Evolutionary conservation across 345 rosid species (phyloP), one percentile per base, ranked within the genome.

Genomic region (Cardamine chenopodiifolia): DNA sequence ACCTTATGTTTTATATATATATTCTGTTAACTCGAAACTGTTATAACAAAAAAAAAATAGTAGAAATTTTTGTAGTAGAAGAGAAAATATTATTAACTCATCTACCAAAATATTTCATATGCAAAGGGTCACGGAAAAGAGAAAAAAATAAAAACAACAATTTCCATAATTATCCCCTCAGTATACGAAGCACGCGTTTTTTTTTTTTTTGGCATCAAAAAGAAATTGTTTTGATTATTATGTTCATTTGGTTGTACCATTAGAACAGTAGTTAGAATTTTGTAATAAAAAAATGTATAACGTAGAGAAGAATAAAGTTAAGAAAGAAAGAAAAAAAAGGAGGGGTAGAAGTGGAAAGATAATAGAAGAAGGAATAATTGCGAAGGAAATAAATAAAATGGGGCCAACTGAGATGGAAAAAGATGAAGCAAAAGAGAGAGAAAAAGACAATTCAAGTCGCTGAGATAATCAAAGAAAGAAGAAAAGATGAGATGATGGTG

Each of bases 361-460:
- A 71, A 19, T 7, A 52, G 55, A 58, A 39, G 48, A 50, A 28
- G 23, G 72, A 70, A 77, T 77, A 77, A 77, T 71, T 66, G 73
- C 20, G 73, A 71, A 74, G 65, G 78, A 48, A 82, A 81, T 78
- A 65, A 65, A 76, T 72, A 54, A 68, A 12, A 74, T 71, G 83
- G 83, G 82, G 29, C 75, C 54, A 77, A 70, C 75, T 65, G 84
- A 85, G 78, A 89, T 85, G 91, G 86, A 66, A 71, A 74, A 69
- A 79, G 54, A 73, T 68, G 84, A 87, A 72, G 74, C 65, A 77
- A 77, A 39, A 69, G 75, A 73, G 71, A 74, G 78, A 73, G 54
- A 57, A 60, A 66, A 44, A 66, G 80, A 64, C 60, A 52, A 59
- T 62, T 34, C 61, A 49, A 57, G 20, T 22, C 29, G 40, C 63